Base-by-base conservation (phyloP, 176 grass and related monocot species). In the Carex kokanica region DNA sequence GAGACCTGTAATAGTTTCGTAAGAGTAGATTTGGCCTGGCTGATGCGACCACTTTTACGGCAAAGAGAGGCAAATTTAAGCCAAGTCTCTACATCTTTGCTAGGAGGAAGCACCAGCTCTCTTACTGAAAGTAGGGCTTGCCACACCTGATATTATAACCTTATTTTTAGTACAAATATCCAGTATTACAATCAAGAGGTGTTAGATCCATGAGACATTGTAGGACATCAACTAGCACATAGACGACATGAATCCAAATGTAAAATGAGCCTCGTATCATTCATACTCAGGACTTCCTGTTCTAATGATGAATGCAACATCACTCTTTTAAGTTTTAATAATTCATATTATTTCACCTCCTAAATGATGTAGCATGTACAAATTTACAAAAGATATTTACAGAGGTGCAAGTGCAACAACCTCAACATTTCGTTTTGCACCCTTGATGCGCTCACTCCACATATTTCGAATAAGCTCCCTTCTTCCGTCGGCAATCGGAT, bases 31-130 rank as follows among this genome's bases (percentile, higher is more conserved):
- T 81, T 95, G 78, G 95, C 92, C 89, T 98, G 95, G 88, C 91
- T 98, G 85, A 85, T 90, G 49, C 95, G 95, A 16, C 95, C 95
- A 88, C 83, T 95, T 90, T 95, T 91, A 85, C 92, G 92, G 85
- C 95, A 98, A 94, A 98, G 95, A 81, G 88, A 86, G 57, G 95
- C 92, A 90, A 98, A 98, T 85, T 88, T 98, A 88, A 98, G 91
- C 95, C 95, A 98, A 59, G 91, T 98, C 81, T 98, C 95, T 75
- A 92, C 87, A 64, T 98, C 95, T 93, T 98, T 89, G 23, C 87
- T 93, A 85, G 95, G 95, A 86, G 95, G 95, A 93, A 98, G 95
- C 81, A 98, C 95, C 82, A 98, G 83, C 82, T 98, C 95, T 86
- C 95, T 88, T 72, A 98, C 95, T 55, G 84, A 83, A 87, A 98